These are phyloP conservation scores for Talaromyces sp. DNA, from an alignment of 2,329 filamentous ascomycete species.

Conservation along the genomic window DNA sequence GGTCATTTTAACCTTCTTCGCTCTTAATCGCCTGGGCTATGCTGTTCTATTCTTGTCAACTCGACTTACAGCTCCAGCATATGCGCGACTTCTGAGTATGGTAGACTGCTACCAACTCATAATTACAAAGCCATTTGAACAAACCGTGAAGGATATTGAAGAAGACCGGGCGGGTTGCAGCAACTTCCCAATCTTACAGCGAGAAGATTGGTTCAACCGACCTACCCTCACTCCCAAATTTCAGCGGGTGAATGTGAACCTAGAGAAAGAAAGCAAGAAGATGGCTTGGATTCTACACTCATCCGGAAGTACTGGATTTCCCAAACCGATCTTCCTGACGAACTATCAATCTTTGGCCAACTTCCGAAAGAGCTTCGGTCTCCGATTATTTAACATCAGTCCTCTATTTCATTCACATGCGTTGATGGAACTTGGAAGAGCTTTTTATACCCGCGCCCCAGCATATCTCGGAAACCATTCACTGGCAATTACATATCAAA, in stretches of 20 bases:
- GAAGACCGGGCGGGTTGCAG: conserved; percentile 19
- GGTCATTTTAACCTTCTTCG: conserved; percentile 58
- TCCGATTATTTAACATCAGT: conserved; percentile 56
- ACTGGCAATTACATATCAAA: conserved; percentile 56
- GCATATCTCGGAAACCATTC: conserved; percentile 59
- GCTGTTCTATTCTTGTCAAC: conserved; percentile 59
- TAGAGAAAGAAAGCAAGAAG: conserved; percentile 33
- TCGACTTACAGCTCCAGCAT: conserved; percentile 55
- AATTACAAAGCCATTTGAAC: conserved; percentile 22
- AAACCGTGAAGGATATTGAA: conserved; percentile 19
- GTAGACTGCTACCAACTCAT: conserved; percentile 40
- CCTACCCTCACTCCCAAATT: conserved; percentile 8
- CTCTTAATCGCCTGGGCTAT: conserved; percentile 59
- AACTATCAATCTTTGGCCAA: conserved; percentile 55
- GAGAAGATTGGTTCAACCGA: conserved; percentile 26
- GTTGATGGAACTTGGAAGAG: conserved; percentile 56
- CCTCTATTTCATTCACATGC: conserved; percentile 64
- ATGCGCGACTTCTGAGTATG: conserved; percentile 48
- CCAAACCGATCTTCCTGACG: conserved; percentile 63
- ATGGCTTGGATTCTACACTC: conserved; percentile 52
- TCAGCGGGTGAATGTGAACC: conserved; percentile 21
- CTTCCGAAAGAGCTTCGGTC: conserved; percentile 46
- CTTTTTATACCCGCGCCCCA: conserved; percentile 53
- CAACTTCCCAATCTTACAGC: conserved; percentile 24
- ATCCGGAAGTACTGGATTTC: conserved; percentile 62